Evolutionary conservation across 2,329 filamentous ascomycete genomes (phyloP).

Genomic region (Periconia sp.): DNA sequence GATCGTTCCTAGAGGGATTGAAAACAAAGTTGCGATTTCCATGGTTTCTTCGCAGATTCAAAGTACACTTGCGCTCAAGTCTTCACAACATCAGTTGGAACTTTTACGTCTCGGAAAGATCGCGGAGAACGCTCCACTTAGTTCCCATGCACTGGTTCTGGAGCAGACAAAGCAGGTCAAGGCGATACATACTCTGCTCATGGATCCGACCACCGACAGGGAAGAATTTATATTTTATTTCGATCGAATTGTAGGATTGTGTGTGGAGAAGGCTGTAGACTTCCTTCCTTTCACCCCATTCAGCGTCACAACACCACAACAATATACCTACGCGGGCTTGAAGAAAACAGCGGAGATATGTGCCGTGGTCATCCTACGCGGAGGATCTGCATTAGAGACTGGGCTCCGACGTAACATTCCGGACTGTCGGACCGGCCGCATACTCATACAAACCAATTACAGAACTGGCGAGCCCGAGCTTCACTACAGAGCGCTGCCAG

Average conservation of each 20-base stretch:
- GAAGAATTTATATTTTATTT: conserved; percentile 99
- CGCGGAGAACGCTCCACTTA: conserved; percentile 71
- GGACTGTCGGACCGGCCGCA: conserved; percentile 83
- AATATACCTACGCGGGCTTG: conserved; percentile 71
- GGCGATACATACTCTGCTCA: conserved; percentile 88
- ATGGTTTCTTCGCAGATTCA: conserved; percentile 96
- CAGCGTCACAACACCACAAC: conserved; percentile 70
- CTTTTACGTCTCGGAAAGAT: conserved; percentile 74
- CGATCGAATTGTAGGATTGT: conserved; percentile 79
- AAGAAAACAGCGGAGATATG: conserved; percentile 63
- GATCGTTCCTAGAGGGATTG: conserved; percentile 90
- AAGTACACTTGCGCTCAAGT: conserved; percentile 84
- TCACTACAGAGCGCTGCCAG: conserved; percentile 78
- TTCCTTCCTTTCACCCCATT: conserved; percentile 66
- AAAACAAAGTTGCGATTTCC: conserved; percentile 90
- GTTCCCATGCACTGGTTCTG: conserved; percentile 72
- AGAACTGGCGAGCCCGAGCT: conserved; percentile 79
- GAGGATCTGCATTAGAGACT: conserved; percentile 84
- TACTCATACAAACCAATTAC: conserved; percentile 84
- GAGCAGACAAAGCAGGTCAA: conserved; percentile 76
- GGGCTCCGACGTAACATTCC: conserved; percentile 88
- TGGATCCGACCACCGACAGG: conserved; percentile 73
- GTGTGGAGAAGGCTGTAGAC: conserved; percentile 67
- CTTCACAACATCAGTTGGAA: conserved; percentile 75
- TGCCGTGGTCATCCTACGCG: conserved; percentile 85